Evolutionary conservation across 441 rosid genomes (phyloP).

Genomic region (Brassica balearica): DNA sequence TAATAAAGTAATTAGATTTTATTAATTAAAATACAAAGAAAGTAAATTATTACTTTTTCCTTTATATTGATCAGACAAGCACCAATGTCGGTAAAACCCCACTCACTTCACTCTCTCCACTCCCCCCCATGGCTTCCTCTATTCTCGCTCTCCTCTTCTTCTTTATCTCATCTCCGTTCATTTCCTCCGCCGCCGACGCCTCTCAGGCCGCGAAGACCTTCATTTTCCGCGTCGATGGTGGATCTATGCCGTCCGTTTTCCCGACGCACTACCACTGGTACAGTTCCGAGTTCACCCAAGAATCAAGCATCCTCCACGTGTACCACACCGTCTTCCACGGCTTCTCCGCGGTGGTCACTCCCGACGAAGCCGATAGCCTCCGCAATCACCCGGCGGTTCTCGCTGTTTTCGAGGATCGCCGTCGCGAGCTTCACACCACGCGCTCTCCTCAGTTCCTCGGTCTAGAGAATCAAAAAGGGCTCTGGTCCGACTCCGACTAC

Average conservation of each 20-base stretch:
- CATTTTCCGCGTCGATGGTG: constrained; percentile 68
- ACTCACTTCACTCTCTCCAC: constrained; percentile 48
- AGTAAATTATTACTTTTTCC: constrained; percentile 4
- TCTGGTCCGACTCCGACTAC: constrained; percentile 81
- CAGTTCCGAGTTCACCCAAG: constrained; percentile 64
- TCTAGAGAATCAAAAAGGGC: constrained; percentile 70
- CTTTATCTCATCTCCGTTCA: constrained; percentile 8
- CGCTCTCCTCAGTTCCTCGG: constrained; percentile 89
- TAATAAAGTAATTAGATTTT: background rate
- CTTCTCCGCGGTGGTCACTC: constrained; percentile 66
- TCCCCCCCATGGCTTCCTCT: constrained; percentile 45
- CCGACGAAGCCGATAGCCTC: constrained; percentile 51
- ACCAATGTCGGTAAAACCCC: constrained; percentile 38
- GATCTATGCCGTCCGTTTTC: constrained; percentile 78
- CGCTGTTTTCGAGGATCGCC: constrained; percentile 65
- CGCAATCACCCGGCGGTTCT: constrained; percentile 66
- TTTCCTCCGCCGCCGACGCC: constrained; percentile 33
- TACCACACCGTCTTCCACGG: constrained; percentile 93
- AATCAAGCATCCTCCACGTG: constrained; percentile 67
- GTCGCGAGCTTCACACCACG: constrained; percentile 77
- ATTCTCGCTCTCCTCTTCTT: constrained; percentile 23
- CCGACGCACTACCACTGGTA: constrained; percentile 89
- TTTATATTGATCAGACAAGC: constrained; percentile 30
- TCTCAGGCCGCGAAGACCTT: constrained; percentile 51
- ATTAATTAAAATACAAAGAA: background rate